Conservation (phyloP, 1,139 yeast genomes). For the Pichia sp. region DNA sequence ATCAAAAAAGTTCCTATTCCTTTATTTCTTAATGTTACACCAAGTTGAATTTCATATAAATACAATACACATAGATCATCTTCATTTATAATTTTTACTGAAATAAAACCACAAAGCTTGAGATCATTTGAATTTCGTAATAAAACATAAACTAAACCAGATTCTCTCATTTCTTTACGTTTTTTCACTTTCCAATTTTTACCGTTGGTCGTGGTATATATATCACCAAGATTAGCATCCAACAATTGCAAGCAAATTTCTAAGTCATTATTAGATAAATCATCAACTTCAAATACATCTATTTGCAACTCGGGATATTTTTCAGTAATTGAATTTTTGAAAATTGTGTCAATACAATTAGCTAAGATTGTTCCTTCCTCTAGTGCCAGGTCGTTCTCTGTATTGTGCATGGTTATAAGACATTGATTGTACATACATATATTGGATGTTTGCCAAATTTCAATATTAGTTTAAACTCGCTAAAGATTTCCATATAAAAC, state of each 20-base stretch:
- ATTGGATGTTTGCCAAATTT: too few species aligned
- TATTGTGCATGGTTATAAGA: too few species aligned
- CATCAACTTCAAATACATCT: neutral
- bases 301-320: neutral
- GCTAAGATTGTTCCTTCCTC: neutral
- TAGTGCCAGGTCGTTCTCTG: neutral
- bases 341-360: too few species aligned
- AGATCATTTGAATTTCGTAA: neutral
- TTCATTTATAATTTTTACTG: constrained; percentile 28
- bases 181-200: constrained; percentile 36
- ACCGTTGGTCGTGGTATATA: constrained; percentile 15
- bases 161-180: constrained; percentile 37
- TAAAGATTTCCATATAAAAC: too few species aligned
- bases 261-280: constrained; percentile 3
- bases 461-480: too few species aligned
- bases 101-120: constrained; percentile 13
- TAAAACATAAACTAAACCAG: constrained; percentile 29
- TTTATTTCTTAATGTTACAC: constrained; percentile 29
- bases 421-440: too few species aligned
- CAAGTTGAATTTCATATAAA: constrained; percentile 43
- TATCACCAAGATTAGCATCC: constrained; percentile 15
- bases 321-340: too few species aligned
- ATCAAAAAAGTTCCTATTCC: constrained; percentile 34
- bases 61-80: constrained; percentile 35
- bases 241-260: constrained; percentile 10